phyloP scores from a whole-genome alignment of 1,284 basidiomycete species.

The Cryptococcus hybrid region DNA sequence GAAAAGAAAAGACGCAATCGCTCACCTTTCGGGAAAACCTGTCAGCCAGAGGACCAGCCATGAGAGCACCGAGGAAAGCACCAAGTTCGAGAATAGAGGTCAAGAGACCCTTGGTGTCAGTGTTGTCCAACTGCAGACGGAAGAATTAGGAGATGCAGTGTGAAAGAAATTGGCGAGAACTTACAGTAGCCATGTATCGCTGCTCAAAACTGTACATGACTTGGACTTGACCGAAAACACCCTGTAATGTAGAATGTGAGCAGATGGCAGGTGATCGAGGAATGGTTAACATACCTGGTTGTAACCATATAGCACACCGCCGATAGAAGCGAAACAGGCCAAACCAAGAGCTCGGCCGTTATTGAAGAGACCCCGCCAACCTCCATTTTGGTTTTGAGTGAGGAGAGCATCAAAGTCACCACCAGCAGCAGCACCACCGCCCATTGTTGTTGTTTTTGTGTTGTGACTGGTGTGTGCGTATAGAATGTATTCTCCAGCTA shows the following conservation, averaged over 20 bases:
- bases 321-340: constrained; percentile 41
- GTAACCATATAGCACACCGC: constrained; percentile 48
- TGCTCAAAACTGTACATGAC: constrained; percentile 38
- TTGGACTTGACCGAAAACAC: constrained; percentile 47
- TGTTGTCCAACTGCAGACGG: constrained; percentile 9
- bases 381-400: constrained; percentile 15
- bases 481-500: no score
- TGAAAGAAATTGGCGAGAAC: constrained; percentile 4
- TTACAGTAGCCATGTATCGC: constrained; percentile 31
- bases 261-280: neutral
- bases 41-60: constrained; percentile 45
- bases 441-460: constrained; percentile 15
- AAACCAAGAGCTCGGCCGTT: constrained; percentile 33
- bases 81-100: constrained; percentile 46
- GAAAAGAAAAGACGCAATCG: no score
- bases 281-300: constrained; percentile 19
- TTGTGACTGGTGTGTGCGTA: no score
- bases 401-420: constrained; percentile 38
- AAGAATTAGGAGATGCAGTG: neutral
- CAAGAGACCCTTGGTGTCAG: constrained; percentile 30
- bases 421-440: constrained; percentile 26
- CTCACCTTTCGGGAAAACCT: constrained; percentile 38
- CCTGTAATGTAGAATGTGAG: constrained; percentile 12
- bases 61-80: constrained; percentile 40
- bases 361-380: constrained; percentile 36